phyloP scores from a whole-genome alignment of 1,284 basidiomycete genomes.

The Schizophyllum amplum region DNA sequence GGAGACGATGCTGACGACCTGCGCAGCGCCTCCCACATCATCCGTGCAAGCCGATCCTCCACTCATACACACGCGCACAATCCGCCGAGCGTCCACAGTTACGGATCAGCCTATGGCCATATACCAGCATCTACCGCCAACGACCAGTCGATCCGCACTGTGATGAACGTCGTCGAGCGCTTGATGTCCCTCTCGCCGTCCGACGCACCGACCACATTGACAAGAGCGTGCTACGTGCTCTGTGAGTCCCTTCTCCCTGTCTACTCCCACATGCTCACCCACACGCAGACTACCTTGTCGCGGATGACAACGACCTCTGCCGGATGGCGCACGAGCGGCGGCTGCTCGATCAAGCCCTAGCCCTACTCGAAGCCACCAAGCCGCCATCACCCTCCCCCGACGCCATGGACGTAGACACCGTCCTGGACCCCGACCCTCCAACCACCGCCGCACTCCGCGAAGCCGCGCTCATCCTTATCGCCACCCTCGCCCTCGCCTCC shows the following conservation, averaged over 20 bases:
- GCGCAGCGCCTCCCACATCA: slow-evolving; percentile 46
- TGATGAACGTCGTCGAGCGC: slow-evolving; percentile 57
- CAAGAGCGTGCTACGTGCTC: slow-evolving; percentile 64
- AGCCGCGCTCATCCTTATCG: slow-evolving; percentile 62
- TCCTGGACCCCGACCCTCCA: slow-evolving; percentile 51
- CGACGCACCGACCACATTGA: slow-evolving; percentile 35
- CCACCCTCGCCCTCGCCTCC: slow-evolving; percentile 61
- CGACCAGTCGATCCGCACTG: slow-evolving; percentile 38
- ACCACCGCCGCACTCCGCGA: slow-evolving; percentile 53
- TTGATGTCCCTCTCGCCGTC: slow-evolving; percentile 34
- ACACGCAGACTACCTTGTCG: slow-evolving; percentile 55
- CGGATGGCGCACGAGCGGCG: slow-evolving; percentile 58
- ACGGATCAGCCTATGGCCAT: neutral
- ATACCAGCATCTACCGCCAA: slow-evolving; percentile 25
- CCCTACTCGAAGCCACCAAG: slow-evolving; percentile 48
- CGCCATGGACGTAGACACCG: too few species aligned
- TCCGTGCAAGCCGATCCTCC: slow-evolving; percentile 32
- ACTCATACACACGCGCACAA: slow-evolving; percentile 14
- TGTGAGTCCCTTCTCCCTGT: slow-evolving; percentile 30
- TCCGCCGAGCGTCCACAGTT: too few species aligned
- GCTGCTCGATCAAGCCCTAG: slow-evolving; percentile 35
- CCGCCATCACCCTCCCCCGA: slow-evolving; percentile 12
- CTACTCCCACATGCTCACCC: neutral
- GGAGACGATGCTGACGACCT: slow-evolving; percentile 1
- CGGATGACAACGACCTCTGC: slow-evolving; percentile 62